Percentiles rank a stretch among this genome's conserved stretches.
Evolutionary conservation across 306 rosid genomes (phyloP).

Genomic region (Dalbergia oliveri): DNA sequence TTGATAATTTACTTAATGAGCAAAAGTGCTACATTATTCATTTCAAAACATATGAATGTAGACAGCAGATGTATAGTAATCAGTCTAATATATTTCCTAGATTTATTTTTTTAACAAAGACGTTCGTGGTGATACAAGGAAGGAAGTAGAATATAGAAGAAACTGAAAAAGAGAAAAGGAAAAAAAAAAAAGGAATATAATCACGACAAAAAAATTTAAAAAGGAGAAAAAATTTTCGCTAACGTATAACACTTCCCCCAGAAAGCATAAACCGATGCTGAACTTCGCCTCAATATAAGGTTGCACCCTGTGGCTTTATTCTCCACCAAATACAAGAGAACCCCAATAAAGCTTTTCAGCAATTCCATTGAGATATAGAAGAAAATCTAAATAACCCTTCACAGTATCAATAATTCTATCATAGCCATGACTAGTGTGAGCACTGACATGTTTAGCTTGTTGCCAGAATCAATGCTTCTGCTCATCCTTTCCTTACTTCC

Average conservation of each 20-base stretch:
- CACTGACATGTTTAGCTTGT: not conserved
- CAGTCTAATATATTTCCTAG: not conserved
- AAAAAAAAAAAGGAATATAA: no score
- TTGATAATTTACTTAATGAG: not conserved
- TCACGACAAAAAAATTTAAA: no score
- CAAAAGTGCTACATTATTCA: not conserved
- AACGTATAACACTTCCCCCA: no score
- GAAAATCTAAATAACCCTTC: no score
- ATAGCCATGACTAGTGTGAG: not conserved
- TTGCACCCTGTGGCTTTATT: not conserved
- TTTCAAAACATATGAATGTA: not conserved
- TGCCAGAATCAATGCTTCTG: constrained; percentile 12
- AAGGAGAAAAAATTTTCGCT: no score
- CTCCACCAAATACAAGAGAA: not conserved
- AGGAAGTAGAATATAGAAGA: not conserved
- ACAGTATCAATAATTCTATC: not conserved
- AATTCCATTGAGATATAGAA: not conserved
- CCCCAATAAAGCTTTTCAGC: no score
- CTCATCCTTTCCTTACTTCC: constrained; percentile 33
- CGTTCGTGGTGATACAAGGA: not conserved
- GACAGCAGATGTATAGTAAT: not conserved
- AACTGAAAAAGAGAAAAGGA: no score
- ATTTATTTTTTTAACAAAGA: not conserved
- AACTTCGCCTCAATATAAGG: not conserved
- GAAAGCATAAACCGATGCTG: no score